Evolutionary conservation across 257 asterid genomes (phyloP), one percentile per base, ranked within the genome.

Genomic region (Cordia subcordata): DNA sequence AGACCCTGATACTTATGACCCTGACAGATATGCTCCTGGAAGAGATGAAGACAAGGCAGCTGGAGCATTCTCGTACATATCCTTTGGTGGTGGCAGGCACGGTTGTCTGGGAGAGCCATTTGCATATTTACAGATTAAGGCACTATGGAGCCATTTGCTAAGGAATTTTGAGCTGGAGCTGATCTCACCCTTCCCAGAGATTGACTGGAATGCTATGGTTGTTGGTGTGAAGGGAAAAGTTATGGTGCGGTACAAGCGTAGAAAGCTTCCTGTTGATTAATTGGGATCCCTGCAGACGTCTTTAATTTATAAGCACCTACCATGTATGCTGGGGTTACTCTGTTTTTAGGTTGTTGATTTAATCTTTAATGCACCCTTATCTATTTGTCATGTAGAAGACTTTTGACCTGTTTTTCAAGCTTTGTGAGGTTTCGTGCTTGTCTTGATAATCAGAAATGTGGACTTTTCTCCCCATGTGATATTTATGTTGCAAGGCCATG

Each of bases 41-140:
- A 84, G 98, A 72, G 98, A 90, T 0, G 98, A 90, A 80, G 98
- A 90, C 61, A 90, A 90, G 79, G 90, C 75, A 8, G 82, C 96
- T 0, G 98, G 98, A 49, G 94, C 95, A 0, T 91, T 91, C 72
- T 91, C 98, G 0, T 88, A 91, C 75, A 87, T 91, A 21, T 85
- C 98, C 3, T 91, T 88, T 17, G 98, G 98, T 9, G 96, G 98
- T 4, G 98, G 98, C 42, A 82, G 96, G 78, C 98, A 91, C 8
- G 98, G 96, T 3, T 91, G 96, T 66, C 72, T 91, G 4, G 98
- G 98, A 8, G 98, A 91, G 80, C 96, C 98, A 9, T 91, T 91
- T 66, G 98, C 98, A 0, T 91, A 91, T 76, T 73, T 91, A 58
- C 98, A 91, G 68, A 91, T 91, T 63, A 91, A 85, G 67, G 94